Evolutionary conservation across 2,329 filamentous ascomycete genomes (phyloP).

Genomic region (Fusarium sp.): DNA sequence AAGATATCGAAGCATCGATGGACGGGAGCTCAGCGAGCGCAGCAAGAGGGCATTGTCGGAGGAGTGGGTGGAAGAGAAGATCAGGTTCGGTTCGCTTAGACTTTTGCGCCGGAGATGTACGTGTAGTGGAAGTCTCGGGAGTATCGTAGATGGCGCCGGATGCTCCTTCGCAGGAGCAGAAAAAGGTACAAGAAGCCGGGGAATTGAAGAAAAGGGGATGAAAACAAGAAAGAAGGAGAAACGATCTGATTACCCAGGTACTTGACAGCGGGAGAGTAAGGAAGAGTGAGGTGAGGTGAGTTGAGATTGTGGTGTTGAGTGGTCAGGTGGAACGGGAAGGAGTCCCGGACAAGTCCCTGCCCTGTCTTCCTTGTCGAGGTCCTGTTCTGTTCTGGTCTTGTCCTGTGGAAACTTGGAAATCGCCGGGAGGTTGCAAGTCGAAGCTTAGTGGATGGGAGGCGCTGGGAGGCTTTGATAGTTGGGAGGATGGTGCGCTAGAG

Average conservation of each 20-base stretch:
- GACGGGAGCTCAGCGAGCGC: slow-evolving; percentile 34
- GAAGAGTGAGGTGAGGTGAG: slow-evolving; percentile 19
- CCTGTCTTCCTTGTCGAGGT: slow-evolving; percentile 15
- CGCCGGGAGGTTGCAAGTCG: slow-evolving; percentile 31
- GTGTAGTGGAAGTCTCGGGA: slow-evolving; percentile 20
- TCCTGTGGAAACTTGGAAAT: slow-evolving; percentile 30
- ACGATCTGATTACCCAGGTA: slow-evolving; percentile 4
- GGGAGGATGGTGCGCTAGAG: slow-evolving; percentile 12
- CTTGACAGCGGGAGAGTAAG: background rate
- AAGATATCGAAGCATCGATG: slow-evolving; percentile 41
- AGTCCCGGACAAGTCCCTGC: slow-evolving; percentile 32
- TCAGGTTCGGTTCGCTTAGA: slow-evolving; percentile 7
- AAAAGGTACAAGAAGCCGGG: slow-evolving; percentile 5
- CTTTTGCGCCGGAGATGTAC: slow-evolving; percentile 17
- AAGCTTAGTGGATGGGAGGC: slow-evolving; percentile 32
- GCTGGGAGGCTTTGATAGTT: slow-evolving; percentile 10
- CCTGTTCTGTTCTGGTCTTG: background rate
- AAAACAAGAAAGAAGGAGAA: background rate
- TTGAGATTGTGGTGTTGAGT: slow-evolving; percentile 31
- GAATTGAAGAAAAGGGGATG: background rate
- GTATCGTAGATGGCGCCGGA: slow-evolving; percentile 27
- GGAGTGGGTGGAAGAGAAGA: slow-evolving; percentile 13
- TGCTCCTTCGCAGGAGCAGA: slow-evolving; percentile 7
- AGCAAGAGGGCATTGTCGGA: slow-evolving; percentile 37
- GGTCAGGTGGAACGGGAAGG: slow-evolving; percentile 38